Evolutionary conservation across 1,284 basidiomycete species (phyloP).

Genomic region (Pulveroboletus sp.): DNA sequence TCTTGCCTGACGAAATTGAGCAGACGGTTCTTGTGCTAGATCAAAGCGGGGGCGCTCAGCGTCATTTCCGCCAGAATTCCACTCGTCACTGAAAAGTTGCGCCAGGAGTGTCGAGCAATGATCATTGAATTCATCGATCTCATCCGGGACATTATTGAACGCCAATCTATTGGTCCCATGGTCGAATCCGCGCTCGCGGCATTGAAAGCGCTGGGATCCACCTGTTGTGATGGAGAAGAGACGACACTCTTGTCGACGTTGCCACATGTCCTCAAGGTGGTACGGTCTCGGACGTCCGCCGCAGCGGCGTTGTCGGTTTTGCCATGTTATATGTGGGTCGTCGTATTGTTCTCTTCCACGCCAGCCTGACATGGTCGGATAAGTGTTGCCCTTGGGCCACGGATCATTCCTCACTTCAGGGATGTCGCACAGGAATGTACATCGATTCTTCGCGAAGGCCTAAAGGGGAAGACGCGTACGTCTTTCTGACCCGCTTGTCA

Average conservation of each 20-base stretch:
- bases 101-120: slow-evolving; percentile 51
- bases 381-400: slow-evolving; percentile 79
- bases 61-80: slow-evolving; percentile 68
- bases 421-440: slow-evolving; percentile 66
- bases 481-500: not conserved
- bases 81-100: slow-evolving; percentile 58
- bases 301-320: slow-evolving; percentile 54
- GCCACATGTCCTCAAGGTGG: slow-evolving; percentile 55
- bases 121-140: slow-evolving; percentile 54
- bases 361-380: slow-evolving; percentile 12
- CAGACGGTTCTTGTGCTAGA: slow-evolving; percentile 39
- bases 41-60: slow-evolving; percentile 62
- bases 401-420: slow-evolving; percentile 82
- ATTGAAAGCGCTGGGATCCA: slow-evolving; percentile 57
- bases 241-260: slow-evolving; percentile 57
- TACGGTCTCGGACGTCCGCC: slow-evolving; percentile 42
- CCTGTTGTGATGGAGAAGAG: slow-evolving; percentile 69
- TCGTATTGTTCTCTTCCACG: not conserved
- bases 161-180: slow-evolving; percentile 42
- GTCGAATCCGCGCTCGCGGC: slow-evolving; percentile 56
- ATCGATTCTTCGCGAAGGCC: slow-evolving; percentile 46
- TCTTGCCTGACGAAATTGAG: not conserved
- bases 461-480: slow-evolving; percentile 38
- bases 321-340: slow-evolving; percentile 58
- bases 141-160: slow-evolving; percentile 51